Evolutionary conservation across 805 yeast species (phyloP).

Genomic region (Cyberlindnera mississippiensis): DNA sequence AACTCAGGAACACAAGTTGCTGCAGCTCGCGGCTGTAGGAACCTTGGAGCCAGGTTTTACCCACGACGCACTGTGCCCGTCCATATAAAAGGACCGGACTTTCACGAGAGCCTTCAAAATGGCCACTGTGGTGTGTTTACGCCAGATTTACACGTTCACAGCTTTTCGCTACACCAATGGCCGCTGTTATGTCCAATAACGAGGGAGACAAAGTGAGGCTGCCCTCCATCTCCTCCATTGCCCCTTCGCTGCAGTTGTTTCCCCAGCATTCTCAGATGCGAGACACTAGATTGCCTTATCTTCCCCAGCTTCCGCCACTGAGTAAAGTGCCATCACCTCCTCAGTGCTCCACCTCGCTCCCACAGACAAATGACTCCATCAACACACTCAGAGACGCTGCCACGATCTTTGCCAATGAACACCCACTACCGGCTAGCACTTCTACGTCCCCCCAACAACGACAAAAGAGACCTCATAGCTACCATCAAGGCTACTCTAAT

Average conservation of each 20-base stretch:
- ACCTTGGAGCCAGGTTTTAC: background rate
- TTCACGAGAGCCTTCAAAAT: background rate
- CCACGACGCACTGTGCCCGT: background rate
- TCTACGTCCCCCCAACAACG: slow-evolving; percentile 1
- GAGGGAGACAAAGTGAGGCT: slow-evolving; percentile 9
- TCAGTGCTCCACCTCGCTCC: too few species aligned
- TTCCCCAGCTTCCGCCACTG: background rate
- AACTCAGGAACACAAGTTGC: slow-evolving; percentile 4
- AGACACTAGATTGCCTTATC: background rate
- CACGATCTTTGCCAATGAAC: slow-evolving; percentile 6
- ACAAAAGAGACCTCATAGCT: too few species aligned
- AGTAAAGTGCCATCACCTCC: too few species aligned
- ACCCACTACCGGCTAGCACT: background rate
- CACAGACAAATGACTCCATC: slow-evolving; percentile 1
- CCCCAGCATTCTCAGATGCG: background rate
- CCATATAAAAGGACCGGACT: background rate
- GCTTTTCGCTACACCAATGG: slow-evolving; percentile 5
- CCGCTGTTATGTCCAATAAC: slow-evolving; percentile 8
- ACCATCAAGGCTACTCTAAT: too few species aligned
- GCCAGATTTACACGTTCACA: too few species aligned
- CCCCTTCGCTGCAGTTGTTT: background rate
- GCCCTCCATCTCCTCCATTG: slow-evolving; percentile 11
- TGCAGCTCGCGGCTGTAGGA: background rate
- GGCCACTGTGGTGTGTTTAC: too few species aligned
- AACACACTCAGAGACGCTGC: slow-evolving; percentile 9